Conservation (phyloP, 169 alveolate species). For the Hammondia hammondi region DNA sequence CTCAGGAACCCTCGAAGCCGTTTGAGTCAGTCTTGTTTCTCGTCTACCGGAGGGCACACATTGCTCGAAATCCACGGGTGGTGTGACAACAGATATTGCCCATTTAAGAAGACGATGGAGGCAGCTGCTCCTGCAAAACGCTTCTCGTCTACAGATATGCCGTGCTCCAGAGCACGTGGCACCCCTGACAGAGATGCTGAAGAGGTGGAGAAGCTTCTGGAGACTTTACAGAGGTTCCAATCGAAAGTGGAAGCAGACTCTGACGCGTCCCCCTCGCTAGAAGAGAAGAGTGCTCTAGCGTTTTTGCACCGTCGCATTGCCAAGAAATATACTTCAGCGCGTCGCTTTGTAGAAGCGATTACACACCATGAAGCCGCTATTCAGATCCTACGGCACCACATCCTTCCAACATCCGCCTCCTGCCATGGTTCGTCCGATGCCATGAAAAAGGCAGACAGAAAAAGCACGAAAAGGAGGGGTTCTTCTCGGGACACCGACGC, state of each 20-base stretch:
- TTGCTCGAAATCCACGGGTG: too few relatives aligned
- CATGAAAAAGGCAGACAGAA: not conserved
- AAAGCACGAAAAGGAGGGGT: not conserved
- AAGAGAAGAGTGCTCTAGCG: not conserved
- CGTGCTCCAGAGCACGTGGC: not conserved
- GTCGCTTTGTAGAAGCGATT: conserved; percentile 24
- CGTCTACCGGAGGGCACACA: not conserved
- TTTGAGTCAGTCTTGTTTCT: too few relatives aligned
- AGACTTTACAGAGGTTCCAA: not conserved
- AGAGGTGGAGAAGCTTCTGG: not conserved
- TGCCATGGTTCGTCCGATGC: not conserved
- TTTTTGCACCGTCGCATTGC: conserved; percentile 28
- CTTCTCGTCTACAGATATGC: not conserved
- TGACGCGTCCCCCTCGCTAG: not conserved
- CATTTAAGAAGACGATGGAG: not conserved
- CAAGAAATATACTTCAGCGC: not conserved
- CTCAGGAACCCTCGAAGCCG: too few relatives aligned
- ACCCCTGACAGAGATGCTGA: not conserved
- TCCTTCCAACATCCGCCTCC: not conserved
- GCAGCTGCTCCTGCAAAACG: not conserved
- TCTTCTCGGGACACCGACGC: not conserved
- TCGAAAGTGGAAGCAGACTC: not conserved
- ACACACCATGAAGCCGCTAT: conserved; percentile 30
- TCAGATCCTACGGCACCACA: not conserved
- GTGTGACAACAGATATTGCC: not conserved